A percentile compares a stretch with the other conserved stretches of the same genome.
Evolutionary conservation across 1,284 basidiomycete genomes (phyloP).

Genomic region (Schizophyllum commune): DNA sequence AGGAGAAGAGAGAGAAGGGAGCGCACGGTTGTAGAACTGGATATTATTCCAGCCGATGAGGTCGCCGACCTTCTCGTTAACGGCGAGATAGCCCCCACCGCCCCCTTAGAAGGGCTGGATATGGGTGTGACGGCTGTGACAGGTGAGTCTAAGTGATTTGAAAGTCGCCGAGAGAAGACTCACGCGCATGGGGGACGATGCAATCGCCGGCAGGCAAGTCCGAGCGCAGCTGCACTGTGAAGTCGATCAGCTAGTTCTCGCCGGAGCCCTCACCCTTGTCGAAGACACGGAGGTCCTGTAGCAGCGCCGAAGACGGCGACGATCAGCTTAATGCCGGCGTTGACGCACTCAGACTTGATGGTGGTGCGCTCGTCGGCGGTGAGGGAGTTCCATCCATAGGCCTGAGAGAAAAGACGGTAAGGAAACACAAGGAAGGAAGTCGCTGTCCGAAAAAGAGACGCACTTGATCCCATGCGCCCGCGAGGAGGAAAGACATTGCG

Average conservation of each 20-base stretch:
- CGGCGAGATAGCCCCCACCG: constrained; percentile 53
- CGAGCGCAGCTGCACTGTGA: constrained; percentile 33
- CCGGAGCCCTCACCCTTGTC: constrained; percentile 31
- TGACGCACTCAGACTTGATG: constrained; percentile 40
- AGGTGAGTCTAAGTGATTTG: neutral
- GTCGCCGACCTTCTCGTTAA: constrained; percentile 46
- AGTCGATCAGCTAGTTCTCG: constrained; percentile 32
- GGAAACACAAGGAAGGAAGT: neutral
- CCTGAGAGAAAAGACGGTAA: constrained; percentile 13
- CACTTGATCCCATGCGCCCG: constrained; percentile 46
- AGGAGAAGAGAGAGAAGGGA: neutral
- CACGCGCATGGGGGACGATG: constrained; percentile 38
- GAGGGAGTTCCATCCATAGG: constrained; percentile 32
- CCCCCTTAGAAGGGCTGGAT: constrained; percentile 41
- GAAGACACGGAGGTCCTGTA: constrained; percentile 39
- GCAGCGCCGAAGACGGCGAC: constrained; percentile 49
- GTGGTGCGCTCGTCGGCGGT: constrained; percentile 31
- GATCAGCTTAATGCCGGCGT: constrained; percentile 49
- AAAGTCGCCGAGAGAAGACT: constrained; percentile 6
- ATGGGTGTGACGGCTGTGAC: constrained; percentile 42
- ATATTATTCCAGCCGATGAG: constrained; percentile 50
- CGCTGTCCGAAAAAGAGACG: neutral
- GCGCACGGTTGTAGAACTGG: constrained; percentile 57
- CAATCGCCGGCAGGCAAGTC: constrained; percentile 32
- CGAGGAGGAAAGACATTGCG: constrained; percentile 40